Percentiles rank a stretch among this genome's conserved stretches.
phyloP scores from a whole-genome alignment of 2,329 filamentous ascomycete species.

The Aspergillus sp. region DNA sequence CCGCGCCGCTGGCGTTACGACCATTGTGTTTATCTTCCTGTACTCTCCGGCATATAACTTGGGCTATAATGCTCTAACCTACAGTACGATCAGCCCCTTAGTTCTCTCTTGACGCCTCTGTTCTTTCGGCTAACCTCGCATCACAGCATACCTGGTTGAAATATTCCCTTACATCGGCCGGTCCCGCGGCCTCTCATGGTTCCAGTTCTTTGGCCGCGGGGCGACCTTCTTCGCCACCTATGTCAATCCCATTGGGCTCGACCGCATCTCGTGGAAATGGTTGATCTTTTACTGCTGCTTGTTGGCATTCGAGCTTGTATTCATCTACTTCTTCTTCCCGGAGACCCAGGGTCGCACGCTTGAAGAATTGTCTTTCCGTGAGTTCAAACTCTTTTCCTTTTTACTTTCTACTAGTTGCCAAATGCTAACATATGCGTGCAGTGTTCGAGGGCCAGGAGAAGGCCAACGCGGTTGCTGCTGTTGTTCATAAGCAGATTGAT shows the following conservation, averaged over 20 bases:
- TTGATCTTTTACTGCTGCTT: slow-evolving; percentile 46
- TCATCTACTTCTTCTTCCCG: slow-evolving; percentile 49
- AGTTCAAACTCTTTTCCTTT: slow-evolving; percentile 17
- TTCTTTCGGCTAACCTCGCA: neutral
- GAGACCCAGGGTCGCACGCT: slow-evolving; percentile 44
- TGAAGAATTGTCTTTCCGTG: slow-evolving; percentile 49
- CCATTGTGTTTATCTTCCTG: slow-evolving; percentile 60
- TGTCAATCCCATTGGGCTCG: slow-evolving; percentile 48
- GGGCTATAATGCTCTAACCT: slow-evolving; percentile 65
- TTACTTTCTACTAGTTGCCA: neutral
- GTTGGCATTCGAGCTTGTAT: slow-evolving; percentile 42
- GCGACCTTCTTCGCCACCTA: slow-evolving; percentile 53
- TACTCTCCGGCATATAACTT: slow-evolving; percentile 64
- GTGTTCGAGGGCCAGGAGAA: slow-evolving; percentile 40
- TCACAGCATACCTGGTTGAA: slow-evolving; percentile 53
- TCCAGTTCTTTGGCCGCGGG: slow-evolving; percentile 54
- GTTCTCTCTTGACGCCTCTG: neutral
- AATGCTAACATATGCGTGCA: slow-evolving; percentile 18
- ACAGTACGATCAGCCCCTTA: slow-evolving; percentile 16
- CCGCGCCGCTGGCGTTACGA: slow-evolving; percentile 38
- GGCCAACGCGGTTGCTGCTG: slow-evolving; percentile 34
- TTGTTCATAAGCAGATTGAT: slow-evolving; percentile 39
- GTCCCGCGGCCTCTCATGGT: slow-evolving; percentile 59
- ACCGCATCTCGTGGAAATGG: slow-evolving; percentile 46
- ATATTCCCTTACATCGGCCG: slow-evolving; percentile 59